Evolutionary conservation across 352 stramenopile genomes (phyloP), one percentile per base, ranked within the genome.

Genomic region (Pilasporangium apinafurcum): DNA sequence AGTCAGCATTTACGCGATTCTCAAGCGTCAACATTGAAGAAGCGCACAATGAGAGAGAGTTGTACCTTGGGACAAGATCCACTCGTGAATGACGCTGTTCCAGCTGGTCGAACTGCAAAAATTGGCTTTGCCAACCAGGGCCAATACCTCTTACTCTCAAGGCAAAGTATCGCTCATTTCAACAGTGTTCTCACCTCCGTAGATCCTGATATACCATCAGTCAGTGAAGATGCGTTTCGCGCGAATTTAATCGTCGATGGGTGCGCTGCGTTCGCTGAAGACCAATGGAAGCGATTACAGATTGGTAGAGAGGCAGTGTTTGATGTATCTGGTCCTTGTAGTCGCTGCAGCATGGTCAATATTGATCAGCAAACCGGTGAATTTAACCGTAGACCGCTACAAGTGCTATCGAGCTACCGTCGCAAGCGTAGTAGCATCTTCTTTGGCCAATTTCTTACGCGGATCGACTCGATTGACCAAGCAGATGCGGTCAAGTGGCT

Each of bases 291-390:
- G 24, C 44, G 37, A 2, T 10, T 95, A 33, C 50, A 44, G 13
- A 74, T 84, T n/a, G 59, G 59, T 9, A 47, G 48, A 9, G 13
- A 36, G 3, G 61, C 50, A 4, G 36, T 32, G 8, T 86, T 90
- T 26, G 62, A 77, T 43, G 63, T 89, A 28, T 68, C 67, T 16
- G 81, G 78, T 3, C 71, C 76, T 16, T 92, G 77, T 55, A 72
- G 63, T 18, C 80, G 84, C 44, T 95, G 82, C 50, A 75, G 60
- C 28, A 84, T 91, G 63, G 78, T 93, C 53, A 93, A 94, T 43
- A 66, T 95, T 39, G 70, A 95, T 51, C 82, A 65, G 22, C 51
- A 56, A 34, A 91, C 75, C 5, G 76, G 78, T 7, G 53, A 59
- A 14, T 85, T 79, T 46, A 40, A 59, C 32, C 51, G 63, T 13